These are phyloP conservation scores for Xylaria palmicola DNA, from an alignment of 495 filamentous ascomycete species.

Conservation along the genomic window DNA sequence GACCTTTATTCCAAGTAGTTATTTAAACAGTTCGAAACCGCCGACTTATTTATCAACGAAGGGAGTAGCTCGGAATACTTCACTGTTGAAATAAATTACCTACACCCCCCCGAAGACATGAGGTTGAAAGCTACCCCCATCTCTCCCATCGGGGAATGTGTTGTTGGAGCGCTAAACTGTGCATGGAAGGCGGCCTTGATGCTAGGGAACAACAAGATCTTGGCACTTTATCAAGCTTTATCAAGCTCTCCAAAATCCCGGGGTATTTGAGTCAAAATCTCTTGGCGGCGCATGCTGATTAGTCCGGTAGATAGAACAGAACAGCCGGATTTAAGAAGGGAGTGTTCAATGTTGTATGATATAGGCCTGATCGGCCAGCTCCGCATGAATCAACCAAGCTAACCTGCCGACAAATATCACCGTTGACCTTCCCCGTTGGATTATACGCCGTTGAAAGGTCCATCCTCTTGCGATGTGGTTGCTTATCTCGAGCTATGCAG, in stretches of 20 bases:
- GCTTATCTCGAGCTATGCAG: background rate
- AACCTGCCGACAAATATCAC: background rate
- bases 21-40: background rate
- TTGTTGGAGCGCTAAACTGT: slow-evolving; percentile 10
- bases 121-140: background rate
- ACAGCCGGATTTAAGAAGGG: slow-evolving; percentile 6
- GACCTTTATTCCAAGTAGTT: background rate
- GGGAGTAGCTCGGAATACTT: background rate
- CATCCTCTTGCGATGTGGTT: background rate
- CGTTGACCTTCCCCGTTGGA: slow-evolving; percentile 5
- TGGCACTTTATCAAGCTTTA: slow-evolving; percentile 11
- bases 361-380: background rate
- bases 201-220: background rate
- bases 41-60: background rate
- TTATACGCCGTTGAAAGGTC: background rate
- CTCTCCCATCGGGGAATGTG: background rate
- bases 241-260: slow-evolving; percentile 2
- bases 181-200: slow-evolving; percentile 9
- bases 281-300: slow-evolving; percentile 13
- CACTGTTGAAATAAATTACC: background rate
- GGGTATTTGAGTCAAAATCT: background rate
- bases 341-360: background rate
- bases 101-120: background rate
- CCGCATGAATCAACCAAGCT: background rate
- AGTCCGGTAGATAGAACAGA: slow-evolving; percentile 13